Conservation (phyloP, 768 basidiomycete genomes). For the Clavulina sp. region DNA sequence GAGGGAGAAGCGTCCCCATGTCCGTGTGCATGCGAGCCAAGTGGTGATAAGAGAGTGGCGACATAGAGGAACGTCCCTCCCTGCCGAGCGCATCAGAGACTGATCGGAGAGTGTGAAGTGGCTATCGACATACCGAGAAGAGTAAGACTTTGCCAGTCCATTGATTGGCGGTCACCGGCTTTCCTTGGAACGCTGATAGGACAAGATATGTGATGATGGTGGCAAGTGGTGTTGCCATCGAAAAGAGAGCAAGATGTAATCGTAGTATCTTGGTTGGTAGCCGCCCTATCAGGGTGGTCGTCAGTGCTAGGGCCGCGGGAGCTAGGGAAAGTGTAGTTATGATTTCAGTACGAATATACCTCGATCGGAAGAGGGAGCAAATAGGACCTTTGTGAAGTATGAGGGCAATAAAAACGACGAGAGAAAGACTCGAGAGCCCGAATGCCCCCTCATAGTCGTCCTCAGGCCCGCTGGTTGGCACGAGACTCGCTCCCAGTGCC, state of each 20-base stretch:
- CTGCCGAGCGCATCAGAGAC: background rate
- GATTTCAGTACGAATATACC: constrained; percentile 15
- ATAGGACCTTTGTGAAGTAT: constrained; percentile 63
- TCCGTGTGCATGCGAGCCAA: background rate
- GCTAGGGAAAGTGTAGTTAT: constrained; percentile 45
- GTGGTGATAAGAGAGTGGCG: background rate
- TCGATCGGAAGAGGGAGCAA: background rate
- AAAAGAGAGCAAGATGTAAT: constrained; percentile 60
- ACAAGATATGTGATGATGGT: constrained; percentile 60
- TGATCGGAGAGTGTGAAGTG: background rate
- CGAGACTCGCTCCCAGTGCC: background rate
- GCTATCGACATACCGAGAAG: background rate
- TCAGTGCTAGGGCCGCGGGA: constrained; percentile 80
- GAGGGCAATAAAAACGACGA: constrained; percentile 81
- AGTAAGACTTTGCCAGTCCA: background rate
- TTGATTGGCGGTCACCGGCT: background rate
- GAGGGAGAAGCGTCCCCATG: no score
- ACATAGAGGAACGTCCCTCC: background rate
- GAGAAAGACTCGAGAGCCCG: constrained; percentile 29
- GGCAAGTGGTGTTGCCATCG: constrained; percentile 65
- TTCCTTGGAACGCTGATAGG: constrained; percentile 30
- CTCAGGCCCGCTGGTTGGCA: background rate
- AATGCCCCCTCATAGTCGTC: background rate
- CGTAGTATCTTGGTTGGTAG: constrained; percentile 47
- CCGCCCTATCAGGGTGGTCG: constrained; percentile 64